Evolutionary conservation across 306 rosid genomes (phyloP).

Genomic region (Quercus gilva): DNA sequence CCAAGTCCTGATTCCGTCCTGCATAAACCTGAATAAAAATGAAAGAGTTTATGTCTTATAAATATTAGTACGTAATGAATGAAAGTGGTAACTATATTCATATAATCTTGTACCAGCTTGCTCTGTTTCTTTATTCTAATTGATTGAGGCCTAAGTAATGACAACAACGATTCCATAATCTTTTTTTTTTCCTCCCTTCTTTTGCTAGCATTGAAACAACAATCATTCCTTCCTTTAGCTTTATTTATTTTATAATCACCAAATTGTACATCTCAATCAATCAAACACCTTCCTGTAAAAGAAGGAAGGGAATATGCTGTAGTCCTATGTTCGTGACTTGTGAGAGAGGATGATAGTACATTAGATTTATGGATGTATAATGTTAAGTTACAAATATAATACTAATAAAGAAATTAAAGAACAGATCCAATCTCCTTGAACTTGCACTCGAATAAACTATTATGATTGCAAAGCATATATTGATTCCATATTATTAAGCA

Average conservation of each 20-base stretch:
- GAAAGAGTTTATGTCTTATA: too few species aligned
- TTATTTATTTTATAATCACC: background rate
- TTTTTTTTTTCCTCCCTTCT: background rate
- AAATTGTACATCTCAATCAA: background rate
- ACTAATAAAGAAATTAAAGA: slow-evolving; percentile 8
- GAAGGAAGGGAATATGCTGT: background rate
- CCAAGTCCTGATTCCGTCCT: rapidly evolving
- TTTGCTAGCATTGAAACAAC: background rate
- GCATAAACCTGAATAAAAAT: too few species aligned
- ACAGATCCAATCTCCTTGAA: background rate
- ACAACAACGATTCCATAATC: slow-evolving; percentile 21
- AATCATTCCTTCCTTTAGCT: slow-evolving; percentile 3
- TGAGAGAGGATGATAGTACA: slow-evolving; percentile 14
- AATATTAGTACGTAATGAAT: background rate
- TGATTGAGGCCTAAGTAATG: slow-evolving; percentile 17
- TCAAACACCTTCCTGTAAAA: background rate
- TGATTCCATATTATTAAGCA: background rate
- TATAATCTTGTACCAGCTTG: background rate
- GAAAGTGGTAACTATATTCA: too few species aligned
- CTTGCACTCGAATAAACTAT: background rate
- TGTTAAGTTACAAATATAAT: background rate
- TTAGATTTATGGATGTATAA: background rate
- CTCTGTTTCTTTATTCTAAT: background rate
- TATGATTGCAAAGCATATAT: background rate
- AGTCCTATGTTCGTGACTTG: background rate